Conservation (phyloP, 176 grass and related monocot species). For the Zoysia pacifica region DNA sequence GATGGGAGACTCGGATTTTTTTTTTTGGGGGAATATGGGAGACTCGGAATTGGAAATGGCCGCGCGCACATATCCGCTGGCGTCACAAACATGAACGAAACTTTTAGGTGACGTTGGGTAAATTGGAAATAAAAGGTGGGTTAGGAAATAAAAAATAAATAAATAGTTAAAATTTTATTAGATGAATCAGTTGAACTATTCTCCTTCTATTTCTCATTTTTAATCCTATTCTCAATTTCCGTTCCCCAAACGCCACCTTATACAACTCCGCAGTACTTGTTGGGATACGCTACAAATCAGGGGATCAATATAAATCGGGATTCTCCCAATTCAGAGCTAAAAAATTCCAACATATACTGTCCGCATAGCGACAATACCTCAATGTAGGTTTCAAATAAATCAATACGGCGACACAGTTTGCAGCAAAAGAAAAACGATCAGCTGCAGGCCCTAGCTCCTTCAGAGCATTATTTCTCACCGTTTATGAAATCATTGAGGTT, state of each 20-base stretch:
- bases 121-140: no score
- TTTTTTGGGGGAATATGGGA: no score
- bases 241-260: no score
- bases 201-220: background rate
- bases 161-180: no score
- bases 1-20: conserved; percentile 22
- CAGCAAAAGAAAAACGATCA: background rate
- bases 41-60: background rate
- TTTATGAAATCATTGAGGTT: background rate
- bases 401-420: background rate
- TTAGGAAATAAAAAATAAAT: no score
- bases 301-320: background rate
- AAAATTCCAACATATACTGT: background rate
- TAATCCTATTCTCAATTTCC: no score
- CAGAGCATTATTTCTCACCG: background rate
- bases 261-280: background rate
- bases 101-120: no score
- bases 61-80: conserved; percentile 14
- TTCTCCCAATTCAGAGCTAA: background rate
- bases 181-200: no score
- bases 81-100: background rate
- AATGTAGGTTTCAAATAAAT: background rate
- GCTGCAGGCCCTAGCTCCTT: background rate
- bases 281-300: background rate
- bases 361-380: background rate